phyloP scores from a whole-genome alignment of 495 filamentous ascomycete genomes.

The Mycothermus thermophilus region DNA sequence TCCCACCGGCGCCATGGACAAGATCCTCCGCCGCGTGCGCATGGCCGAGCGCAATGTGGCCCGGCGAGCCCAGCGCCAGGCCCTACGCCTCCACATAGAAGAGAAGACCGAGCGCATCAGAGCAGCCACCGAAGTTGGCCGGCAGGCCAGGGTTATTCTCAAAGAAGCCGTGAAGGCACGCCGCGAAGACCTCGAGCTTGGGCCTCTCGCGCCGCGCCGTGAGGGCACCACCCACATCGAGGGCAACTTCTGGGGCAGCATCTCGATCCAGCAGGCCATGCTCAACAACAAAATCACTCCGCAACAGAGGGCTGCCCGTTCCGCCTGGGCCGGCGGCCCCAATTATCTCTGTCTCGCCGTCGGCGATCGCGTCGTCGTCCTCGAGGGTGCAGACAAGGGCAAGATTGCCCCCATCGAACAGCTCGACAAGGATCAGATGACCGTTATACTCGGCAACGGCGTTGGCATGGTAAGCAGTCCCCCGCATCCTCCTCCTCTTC shows the following conservation, averaged over 20 bases:
- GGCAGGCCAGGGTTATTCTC: conserved; percentile 11
- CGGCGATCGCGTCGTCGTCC: conserved; percentile 65
- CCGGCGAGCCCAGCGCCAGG: conserved; percentile 29
- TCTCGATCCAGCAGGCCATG: conserved; percentile 16
- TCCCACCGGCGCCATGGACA: conserved; percentile 46
- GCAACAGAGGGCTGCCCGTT: conserved; percentile 18
- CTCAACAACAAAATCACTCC: conserved; percentile 11
- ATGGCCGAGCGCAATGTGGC: conserved; percentile 51
- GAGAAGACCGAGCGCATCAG: conserved; percentile 21
- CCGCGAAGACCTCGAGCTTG: conserved; percentile 60
- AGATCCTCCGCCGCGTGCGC: conserved; percentile 53
- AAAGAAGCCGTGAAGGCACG: conserved; percentile 19
- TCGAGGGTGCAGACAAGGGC: conserved; percentile 63
- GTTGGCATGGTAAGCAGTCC: conserved; percentile 60
- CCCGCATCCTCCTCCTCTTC: too few species aligned
- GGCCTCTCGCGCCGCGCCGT: conserved; percentile 58
- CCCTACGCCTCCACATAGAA: conserved; percentile 19
- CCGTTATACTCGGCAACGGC: conserved; percentile 43
- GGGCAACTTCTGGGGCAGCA: conserved; percentile 11
- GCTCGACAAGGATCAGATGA: conserved; percentile 44
- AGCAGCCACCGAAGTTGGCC: conserved; percentile 1
- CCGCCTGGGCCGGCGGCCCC: conserved; percentile 36
- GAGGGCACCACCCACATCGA: conserved; percentile 40
- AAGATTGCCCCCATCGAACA: conserved; percentile 55
- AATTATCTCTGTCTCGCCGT: conserved; percentile 48